Percentiles rank a stretch among this genome's conserved stretches.
These are phyloP conservation scores for Astrothelium macrocarpum DNA, from an alignment of 495 filamentous ascomycete species.

Conservation along the genomic window DNA sequence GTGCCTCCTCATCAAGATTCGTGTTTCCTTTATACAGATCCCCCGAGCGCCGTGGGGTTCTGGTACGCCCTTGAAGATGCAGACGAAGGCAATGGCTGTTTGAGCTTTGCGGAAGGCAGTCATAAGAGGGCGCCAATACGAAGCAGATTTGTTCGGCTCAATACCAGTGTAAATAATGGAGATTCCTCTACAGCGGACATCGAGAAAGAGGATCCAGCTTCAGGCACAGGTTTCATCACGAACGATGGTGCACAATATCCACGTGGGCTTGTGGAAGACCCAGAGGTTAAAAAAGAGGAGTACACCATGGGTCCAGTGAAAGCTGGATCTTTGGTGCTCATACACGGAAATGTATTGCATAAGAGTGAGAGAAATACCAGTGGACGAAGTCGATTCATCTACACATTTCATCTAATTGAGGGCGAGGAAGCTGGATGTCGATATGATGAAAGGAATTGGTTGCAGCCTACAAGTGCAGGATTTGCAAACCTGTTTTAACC, in stretches of 20 bases:
- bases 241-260: constrained; percentile 43
- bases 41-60: constrained; percentile 83
- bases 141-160: constrained; percentile 64
- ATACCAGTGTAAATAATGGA: constrained; percentile 36
- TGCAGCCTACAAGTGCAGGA: constrained; percentile 70
- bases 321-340: constrained; percentile 80
- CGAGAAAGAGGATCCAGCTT: background rate
- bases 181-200: background rate
- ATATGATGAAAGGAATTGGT: constrained; percentile 86
- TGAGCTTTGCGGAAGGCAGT: constrained; percentile 73
- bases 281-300: constrained; percentile 36
- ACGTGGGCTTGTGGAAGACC: constrained; percentile 26
- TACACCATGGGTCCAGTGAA: constrained; percentile 71
- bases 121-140: constrained; percentile 57
- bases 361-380: constrained; percentile 91
- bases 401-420: constrained; percentile 97
- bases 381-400: constrained; percentile 77
- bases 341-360: constrained; percentile 93
- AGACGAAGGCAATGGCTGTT: constrained; percentile 70
- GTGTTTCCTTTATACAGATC: constrained; percentile 85
- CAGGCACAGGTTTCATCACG: constrained; percentile 44
- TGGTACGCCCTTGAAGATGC: constrained; percentile 96
- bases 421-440: constrained; percentile 46
- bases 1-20: constrained; percentile 85
- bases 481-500: constrained; percentile 42